Evolutionary conservation across 805 yeast species (phyloP).

Genomic region (Dipodascus geniculatus): DNA sequence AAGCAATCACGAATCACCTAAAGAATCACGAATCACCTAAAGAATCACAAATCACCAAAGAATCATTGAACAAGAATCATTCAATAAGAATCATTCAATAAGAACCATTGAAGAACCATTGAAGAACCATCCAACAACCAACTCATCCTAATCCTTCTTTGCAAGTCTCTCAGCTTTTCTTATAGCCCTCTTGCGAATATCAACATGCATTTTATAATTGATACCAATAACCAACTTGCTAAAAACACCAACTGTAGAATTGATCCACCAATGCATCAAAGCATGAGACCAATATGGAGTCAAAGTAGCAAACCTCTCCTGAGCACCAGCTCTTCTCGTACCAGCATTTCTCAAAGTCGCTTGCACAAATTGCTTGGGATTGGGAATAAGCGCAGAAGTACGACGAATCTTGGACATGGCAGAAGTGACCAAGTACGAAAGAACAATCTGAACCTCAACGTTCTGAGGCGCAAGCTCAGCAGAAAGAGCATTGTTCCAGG

Average conservation of each 20-base stretch:
- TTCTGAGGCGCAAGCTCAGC: conserved; percentile 62
- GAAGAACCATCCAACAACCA: too few relatives aligned
- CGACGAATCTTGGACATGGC: conserved; percentile 91
- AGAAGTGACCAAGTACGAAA: conserved; percentile 85
- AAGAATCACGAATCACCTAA: too few relatives aligned
- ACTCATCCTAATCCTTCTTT: too few relatives aligned
- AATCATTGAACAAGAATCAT: too few relatives aligned
- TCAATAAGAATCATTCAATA: too few relatives aligned
- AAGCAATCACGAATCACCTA: too few relatives aligned
- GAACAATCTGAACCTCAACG: conserved; percentile 75
- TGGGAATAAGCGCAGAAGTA: conserved; percentile 66
- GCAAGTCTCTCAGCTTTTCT: conserved; percentile 43
- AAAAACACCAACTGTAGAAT: conserved; percentile 70
- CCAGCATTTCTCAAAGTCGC: conserved; percentile 62
- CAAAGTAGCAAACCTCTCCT: conserved; percentile 70
- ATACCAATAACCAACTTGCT: conserved; percentile 54
- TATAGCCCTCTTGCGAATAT: conserved; percentile 73
- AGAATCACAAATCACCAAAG: too few relatives aligned
- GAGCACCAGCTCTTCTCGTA: conserved; percentile 74
- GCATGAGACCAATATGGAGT: conserved; percentile 97
- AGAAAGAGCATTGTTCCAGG: conserved; percentile 83
- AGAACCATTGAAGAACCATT: too few relatives aligned
- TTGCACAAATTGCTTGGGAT: conserved; percentile 67
- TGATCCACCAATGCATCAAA: conserved; percentile 69
- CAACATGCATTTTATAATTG: conserved; percentile 66